Conservation (phyloP, 768 basidiomycete species). For the Boletus bicolor region DNA sequence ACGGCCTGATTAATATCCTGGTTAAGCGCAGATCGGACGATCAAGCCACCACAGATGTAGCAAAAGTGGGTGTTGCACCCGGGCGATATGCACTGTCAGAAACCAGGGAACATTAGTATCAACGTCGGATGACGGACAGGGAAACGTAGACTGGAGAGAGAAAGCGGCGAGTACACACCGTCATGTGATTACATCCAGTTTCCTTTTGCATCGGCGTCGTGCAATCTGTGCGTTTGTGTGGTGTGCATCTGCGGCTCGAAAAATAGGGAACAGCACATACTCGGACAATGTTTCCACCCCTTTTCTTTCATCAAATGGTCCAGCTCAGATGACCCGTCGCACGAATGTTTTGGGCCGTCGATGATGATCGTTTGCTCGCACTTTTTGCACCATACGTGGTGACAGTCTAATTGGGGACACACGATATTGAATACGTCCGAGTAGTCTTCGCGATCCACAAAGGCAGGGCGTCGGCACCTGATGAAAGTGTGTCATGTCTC, state of each 20-base stretch:
- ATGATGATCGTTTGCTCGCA: slow-evolving; percentile 44
- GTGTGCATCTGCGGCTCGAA: neutral
- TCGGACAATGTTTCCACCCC: slow-evolving; percentile 69
- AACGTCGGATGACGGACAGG: neutral
- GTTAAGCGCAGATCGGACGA: slow-evolving; percentile 39
- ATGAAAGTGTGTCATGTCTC: neutral
- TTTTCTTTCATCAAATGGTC: slow-evolving; percentile 46
- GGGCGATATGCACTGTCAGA: slow-evolving; percentile 47
- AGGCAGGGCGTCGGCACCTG: slow-evolving; percentile 49
- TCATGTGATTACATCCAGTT: slow-evolving; percentile 58
- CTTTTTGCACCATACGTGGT: slow-evolving; percentile 57
- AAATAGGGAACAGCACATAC: slow-evolving; percentile 26
- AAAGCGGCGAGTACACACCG: slow-evolving; percentile 29
- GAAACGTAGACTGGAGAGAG: neutral
- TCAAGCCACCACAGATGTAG: slow-evolving; percentile 47
- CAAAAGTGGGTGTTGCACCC: slow-evolving; percentile 63
- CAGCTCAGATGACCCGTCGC: slow-evolving; percentile 57
- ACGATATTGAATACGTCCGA: slow-evolving; percentile 37
- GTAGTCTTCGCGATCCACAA: slow-evolving; percentile 51
- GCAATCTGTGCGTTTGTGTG: slow-evolving; percentile 33
- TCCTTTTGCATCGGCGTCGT: slow-evolving; percentile 49
- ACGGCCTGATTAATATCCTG: slow-evolving; percentile 31
- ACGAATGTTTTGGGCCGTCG: slow-evolving; percentile 47
- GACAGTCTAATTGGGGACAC: slow-evolving; percentile 50
- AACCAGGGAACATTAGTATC: neutral